A percentile compares a stretch with the other conserved stretches of the same genome.
These are phyloP conservation scores for Rhynchospora breviuscula DNA, from an alignment of 176 grass and related monocot species.

Conservation along the genomic window DNA sequence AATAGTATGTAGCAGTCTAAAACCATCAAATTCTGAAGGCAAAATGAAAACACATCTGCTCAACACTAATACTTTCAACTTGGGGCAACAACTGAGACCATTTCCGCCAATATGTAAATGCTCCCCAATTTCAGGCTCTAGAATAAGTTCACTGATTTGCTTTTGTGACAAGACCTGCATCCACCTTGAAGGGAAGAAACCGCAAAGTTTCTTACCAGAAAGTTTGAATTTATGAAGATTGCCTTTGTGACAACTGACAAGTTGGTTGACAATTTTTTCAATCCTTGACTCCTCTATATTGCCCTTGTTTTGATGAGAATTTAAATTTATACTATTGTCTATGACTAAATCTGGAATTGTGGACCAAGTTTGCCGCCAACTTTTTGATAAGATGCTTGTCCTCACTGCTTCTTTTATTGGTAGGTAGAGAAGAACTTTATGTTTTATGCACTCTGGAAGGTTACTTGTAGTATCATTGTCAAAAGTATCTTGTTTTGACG, in stretches of 20 bases:
- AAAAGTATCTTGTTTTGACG: not conserved
- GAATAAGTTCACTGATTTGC: not conserved
- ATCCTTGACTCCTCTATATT: not conserved
- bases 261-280: not conserved
- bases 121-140: not conserved
- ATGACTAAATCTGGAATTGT: not conserved
- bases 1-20: not conserved
- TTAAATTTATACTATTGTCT: not conserved
- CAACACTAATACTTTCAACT: not conserved
- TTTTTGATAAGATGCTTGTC: not conserved
- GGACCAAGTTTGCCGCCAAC: not conserved
- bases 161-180: not conserved
- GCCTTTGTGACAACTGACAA: not conserved
- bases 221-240: not conserved
- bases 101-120: not conserved
- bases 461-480: not conserved
- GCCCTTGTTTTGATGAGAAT: not conserved
- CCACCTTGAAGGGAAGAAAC: no score
- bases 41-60: not conserved
- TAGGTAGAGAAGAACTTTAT: not conserved
- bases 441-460: not conserved
- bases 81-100: not conserved
- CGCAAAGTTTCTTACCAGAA: not conserved
- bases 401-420: conserved; percentile 1
- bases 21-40: not conserved